phyloP scores from a whole-genome alignment of 2,329 filamentous ascomycete genomes.

The Daldinia eschscholtzii region DNA sequence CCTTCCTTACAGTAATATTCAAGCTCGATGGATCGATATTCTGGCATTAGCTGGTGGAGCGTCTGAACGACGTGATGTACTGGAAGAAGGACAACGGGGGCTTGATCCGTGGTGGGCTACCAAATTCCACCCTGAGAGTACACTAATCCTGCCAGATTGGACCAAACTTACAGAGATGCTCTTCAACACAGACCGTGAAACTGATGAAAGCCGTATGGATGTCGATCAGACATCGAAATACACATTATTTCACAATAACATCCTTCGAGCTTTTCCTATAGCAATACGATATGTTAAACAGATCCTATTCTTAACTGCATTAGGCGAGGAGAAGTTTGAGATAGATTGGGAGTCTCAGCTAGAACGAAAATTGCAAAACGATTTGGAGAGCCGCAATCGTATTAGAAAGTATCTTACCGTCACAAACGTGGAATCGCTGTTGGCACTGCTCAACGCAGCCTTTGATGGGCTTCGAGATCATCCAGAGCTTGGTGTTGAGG shows the following conservation, averaged over 20 bases:
- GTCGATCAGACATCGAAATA: slow-evolving; percentile 58
- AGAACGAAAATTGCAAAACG: slow-evolving; percentile 77
- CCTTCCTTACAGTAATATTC: slow-evolving; percentile 80
- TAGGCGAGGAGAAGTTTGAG: slow-evolving; percentile 70
- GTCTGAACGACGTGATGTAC: slow-evolving; percentile 81
- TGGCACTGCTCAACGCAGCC: slow-evolving; percentile 65
- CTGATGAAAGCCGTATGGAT: slow-evolving; percentile 49
- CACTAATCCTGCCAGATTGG: slow-evolving; percentile 63
- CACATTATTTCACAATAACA: slow-evolving; percentile 58
- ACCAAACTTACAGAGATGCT: slow-evolving; percentile 63
- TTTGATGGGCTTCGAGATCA: slow-evolving; percentile 67
- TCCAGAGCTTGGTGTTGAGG: slow-evolving; percentile 53
- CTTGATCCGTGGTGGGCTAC: slow-evolving; percentile 73
- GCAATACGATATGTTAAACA: slow-evolving; percentile 76
- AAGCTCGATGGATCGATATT: slow-evolving; percentile 89
- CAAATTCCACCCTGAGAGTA: slow-evolving; percentile 52
- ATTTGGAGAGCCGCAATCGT: slow-evolving; percentile 71
- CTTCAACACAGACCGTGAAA: slow-evolving; percentile 55
- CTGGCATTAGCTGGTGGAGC: slow-evolving; percentile 77
- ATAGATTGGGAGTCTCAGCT: slow-evolving; percentile 88
- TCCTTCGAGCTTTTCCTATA: slow-evolving; percentile 71
- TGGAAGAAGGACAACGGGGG: slow-evolving; percentile 91
- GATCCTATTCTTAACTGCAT: slow-evolving; percentile 64
- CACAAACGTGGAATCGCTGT: slow-evolving; percentile 56
- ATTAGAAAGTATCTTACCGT: slow-evolving; percentile 67